Evolutionary conservation across 2,329 filamentous ascomycete species (phyloP), one percentile per base, ranked within the genome.

Genomic region (Microcyclospora pomicola): DNA sequence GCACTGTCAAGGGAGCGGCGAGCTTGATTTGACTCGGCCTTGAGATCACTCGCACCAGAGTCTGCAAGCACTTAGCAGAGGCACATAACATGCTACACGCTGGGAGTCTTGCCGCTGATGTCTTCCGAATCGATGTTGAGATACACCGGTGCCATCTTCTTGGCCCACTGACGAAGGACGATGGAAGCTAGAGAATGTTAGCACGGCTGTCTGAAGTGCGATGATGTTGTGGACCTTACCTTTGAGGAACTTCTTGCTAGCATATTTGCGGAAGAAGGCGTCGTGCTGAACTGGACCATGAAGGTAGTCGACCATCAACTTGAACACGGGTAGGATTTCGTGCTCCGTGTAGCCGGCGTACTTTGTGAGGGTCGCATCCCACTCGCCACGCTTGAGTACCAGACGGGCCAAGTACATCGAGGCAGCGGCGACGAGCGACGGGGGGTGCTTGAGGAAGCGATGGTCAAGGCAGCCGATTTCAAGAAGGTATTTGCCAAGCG

Each of bases 211-310:
- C 16, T 10, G 19, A 41, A 36, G 19, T n/a, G 33, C 27, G 15
- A 43, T 36, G 16, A 16, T 31, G n/a, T n/a, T n/a, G n/a, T n/a
- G n/a, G n/a, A n/a, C n/a, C n/a, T 65, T 77, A 94, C 88, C 87
- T 69, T 98, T 98, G 53, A 96, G 68, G 66, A 96, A 98, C 66
- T 94, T 95, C 72, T 96, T 98, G 75, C 85, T 93, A 40, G 91
- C 91, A 61, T 98, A 98, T 65, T 98, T 98, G 75, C 93, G 94
- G 73, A 95, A 96, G 71, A 98, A 95, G 29, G 91, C 92, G 60
- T 96, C 88, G 56, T 98, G 91, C 32, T 80, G 75, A 38, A 95
- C 82, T 16, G 88, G 91, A 10, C 83, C 78, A 42, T 82, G 82
- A 30, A 98, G 79, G 59, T 98, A 98, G 61, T 98, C 87, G 44